Conservation (phyloP, 768 basidiomycete species). For the Tulasnella sp. region DNA sequence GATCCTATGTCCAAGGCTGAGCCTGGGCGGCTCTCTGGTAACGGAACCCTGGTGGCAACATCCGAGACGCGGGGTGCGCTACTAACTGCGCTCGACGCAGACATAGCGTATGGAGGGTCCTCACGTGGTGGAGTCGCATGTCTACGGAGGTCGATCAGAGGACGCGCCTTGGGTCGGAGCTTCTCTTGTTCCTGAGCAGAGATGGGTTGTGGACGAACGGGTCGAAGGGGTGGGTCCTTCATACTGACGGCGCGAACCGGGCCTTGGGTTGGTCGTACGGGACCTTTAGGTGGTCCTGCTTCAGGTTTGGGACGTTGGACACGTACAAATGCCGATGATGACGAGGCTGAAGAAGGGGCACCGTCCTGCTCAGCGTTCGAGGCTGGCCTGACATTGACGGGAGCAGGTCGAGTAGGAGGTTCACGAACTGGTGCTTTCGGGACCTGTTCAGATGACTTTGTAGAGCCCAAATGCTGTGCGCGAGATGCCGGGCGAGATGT, state of each 20-base stretch:
- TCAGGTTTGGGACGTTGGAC: conserved; percentile 3
- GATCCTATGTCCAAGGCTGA: not conserved
- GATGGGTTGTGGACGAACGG: not conserved
- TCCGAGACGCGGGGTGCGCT: not conserved
- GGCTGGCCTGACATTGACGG: not conserved
- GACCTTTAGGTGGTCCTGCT: not conserved
- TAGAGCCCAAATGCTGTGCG: conserved; percentile 1
- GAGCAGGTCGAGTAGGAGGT: conserved; percentile 5
- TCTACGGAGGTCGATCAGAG: conserved; percentile 8
- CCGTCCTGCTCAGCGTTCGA: not conserved
- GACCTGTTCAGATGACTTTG: not conserved
- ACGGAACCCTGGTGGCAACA: not conserved
- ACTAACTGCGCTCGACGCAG: not conserved
- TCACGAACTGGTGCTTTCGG: not conserved
- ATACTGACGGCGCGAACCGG: not conserved
- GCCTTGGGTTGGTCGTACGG: not conserved
- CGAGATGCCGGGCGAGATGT: conserved; percentile 13
- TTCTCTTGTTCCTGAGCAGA: not conserved
- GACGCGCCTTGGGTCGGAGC: not conserved
- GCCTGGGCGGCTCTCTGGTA: conserved; percentile 2
- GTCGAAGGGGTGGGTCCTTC: not conserved
- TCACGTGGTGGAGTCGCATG: not conserved
- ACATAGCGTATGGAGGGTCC: not conserved
- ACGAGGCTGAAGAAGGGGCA: not conserved
- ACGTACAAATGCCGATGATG: not conserved